Evolutionary conservation across 495 filamentous ascomycete species (phyloP).

Genomic region (Aspergillus kassunensis): DNA sequence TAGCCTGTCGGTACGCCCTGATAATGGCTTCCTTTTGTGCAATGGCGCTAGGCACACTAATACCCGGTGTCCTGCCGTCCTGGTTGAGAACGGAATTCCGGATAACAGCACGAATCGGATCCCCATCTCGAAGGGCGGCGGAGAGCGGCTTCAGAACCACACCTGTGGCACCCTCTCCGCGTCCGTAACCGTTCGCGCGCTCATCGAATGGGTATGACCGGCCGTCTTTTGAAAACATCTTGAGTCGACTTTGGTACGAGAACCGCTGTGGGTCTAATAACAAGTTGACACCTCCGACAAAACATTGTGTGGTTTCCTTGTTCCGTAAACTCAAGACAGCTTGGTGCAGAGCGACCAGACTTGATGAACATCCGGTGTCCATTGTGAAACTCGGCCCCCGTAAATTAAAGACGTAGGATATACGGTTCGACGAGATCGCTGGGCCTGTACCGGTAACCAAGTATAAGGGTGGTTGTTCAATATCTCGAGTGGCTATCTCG

Average conservation of each 20-base stretch:
- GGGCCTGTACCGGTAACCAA: conserved; percentile 30
- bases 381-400: conserved; percentile 41
- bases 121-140: conserved; percentile 34
- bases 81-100: conserved; percentile 22
- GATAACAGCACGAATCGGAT: conserved; percentile 60
- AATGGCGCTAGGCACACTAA: conserved; percentile 6
- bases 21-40: conserved; percentile 13
- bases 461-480: conserved; percentile 28
- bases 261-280: conserved; percentile 22
- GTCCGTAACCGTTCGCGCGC: conserved; percentile 13
- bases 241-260: conserved; percentile 8
- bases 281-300: conserved; percentile 35
- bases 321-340: conserved; percentile 41
- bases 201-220: conserved; percentile 11
- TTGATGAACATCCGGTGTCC: conserved; percentile 52
- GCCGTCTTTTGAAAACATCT: conserved; percentile 13
- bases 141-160: conserved; percentile 10
- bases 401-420: conserved; percentile 43
- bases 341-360: conserved; percentile 47
- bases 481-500: conserved; percentile 27
- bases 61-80: conserved; percentile 11
- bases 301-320: conserved; percentile 37
- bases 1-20: conserved; percentile 8
- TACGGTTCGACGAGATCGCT: conserved; percentile 40
- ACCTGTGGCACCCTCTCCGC: conserved; percentile 13